phyloP scores from a whole-genome alignment of 768 basidiomycete genomes.

The Daedaleopsis nitida region DNA sequence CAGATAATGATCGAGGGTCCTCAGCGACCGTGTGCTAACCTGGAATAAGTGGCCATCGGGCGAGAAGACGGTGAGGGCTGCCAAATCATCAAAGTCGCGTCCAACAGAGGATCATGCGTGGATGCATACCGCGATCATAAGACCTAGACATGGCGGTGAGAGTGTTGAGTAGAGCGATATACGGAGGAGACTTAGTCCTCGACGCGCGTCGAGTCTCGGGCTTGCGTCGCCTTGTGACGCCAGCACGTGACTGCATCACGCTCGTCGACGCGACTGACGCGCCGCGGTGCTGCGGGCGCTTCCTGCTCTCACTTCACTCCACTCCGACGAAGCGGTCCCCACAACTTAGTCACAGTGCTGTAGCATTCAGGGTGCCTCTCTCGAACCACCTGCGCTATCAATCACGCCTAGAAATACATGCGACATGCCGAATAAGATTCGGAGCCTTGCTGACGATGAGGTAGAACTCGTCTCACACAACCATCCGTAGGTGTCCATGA shows the following conservation, averaged over 20 bases:
- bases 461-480: slow-evolving; percentile 9
- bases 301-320: not conserved
- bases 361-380: too few species aligned
- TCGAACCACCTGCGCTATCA: too few species aligned
- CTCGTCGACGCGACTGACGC: slow-evolving; percentile 11
- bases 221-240: slow-evolving; percentile 28
- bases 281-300: slow-evolving; percentile 4
- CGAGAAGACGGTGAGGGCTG: slow-evolving; percentile 96
- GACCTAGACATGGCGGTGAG: slow-evolving; percentile 76
- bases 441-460: slow-evolving; percentile 3
- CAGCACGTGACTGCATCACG: slow-evolving; percentile 19
- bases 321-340: not conserved
- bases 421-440: not conserved
- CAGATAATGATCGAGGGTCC: not conserved
- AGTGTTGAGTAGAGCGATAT: slow-evolving; percentile 16
- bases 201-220: slow-evolving; percentile 39
- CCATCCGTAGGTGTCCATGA: slow-evolving; percentile 6
- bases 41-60: slow-evolving; percentile 99
- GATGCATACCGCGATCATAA: slow-evolving; percentile 88
- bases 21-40: slow-evolving; percentile 40
- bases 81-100: slow-evolving; percentile 10
- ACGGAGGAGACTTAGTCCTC: slow-evolving; percentile 6
- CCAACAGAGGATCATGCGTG: not conserved
- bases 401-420: too few species aligned
- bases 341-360: too few species aligned